phyloP scores from a whole-genome alignment of 2,329 filamentous ascomycete genomes.

The Aspergillus novofumigatus region DNA sequence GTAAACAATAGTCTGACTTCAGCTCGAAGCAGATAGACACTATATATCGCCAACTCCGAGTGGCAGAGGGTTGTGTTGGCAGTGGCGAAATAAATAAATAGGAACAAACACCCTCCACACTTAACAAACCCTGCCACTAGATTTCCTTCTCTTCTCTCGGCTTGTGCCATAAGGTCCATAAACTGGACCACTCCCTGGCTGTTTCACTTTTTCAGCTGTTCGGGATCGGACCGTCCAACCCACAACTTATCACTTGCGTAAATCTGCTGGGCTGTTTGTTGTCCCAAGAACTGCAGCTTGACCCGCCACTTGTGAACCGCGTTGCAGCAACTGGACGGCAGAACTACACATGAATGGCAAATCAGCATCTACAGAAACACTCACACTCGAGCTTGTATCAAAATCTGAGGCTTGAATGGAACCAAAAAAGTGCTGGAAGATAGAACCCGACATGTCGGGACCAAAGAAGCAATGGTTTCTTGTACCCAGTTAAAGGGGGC shows the following conservation, averaged over 20 bases:
- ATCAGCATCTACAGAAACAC: conserved; percentile 1
- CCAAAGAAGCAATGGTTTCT: not conserved
- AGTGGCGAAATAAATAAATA: not conserved
- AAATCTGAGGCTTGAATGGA: not conserved
- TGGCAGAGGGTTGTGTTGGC: not conserved
- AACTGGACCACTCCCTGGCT: not conserved
- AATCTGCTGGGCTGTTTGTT: conserved; percentile 21
- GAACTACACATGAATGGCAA: conserved; percentile 9
- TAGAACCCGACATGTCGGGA: not conserved
- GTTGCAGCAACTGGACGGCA: conserved; percentile 17
- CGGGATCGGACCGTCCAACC: conserved; percentile 1
- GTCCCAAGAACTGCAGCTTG: conserved; percentile 22
- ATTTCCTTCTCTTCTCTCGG: not conserved
- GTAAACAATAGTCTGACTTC: not conserved
- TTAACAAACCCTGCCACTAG: not conserved
- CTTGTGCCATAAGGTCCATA: not conserved
- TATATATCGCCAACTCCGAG: not conserved
- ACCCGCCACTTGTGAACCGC: conserved; percentile 29
- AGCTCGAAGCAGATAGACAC: not conserved
- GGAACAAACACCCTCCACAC: not conserved
- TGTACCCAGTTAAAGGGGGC: not conserved
- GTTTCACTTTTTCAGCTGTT: conserved; percentile 10
- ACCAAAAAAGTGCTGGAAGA: not conserved
- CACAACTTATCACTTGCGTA: conserved; percentile 11
- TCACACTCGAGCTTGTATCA: not conserved